Evolutionary conservation across 768 basidiomycete genomes (phyloP).

Genomic region (Guyanaporus albipodus): DNA sequence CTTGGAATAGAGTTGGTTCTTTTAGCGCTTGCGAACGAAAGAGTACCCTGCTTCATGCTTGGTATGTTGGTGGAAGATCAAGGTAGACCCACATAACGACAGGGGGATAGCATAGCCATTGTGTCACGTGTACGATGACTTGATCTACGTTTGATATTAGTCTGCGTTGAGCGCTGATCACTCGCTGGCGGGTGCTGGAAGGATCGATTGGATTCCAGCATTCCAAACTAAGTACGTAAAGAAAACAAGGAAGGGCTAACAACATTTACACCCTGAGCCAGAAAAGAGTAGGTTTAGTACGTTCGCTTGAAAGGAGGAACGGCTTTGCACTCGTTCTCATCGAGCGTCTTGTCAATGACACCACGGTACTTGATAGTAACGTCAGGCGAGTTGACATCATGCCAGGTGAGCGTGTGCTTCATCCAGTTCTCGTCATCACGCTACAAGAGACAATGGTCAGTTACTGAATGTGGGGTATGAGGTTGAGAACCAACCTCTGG

Average conservation of each 20-base stretch:
- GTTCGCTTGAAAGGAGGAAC: slow-evolving; percentile 98
- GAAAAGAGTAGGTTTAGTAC: no score
- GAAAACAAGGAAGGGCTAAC: slow-evolving; percentile 1
- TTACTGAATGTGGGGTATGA: neutral
- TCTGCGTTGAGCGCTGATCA: neutral
- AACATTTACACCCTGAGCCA: no score
- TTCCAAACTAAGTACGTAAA: slow-evolving; percentile 6
- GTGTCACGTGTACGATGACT: no score
- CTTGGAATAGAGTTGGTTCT: slow-evolving; percentile 33
- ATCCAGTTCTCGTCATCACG: slow-evolving; percentile 94
- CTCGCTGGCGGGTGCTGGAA: neutral
- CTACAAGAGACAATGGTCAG: slow-evolving; percentile 32
- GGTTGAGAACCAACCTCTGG: slow-evolving; percentile 61
- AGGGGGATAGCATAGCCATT: slow-evolving; percentile 16
- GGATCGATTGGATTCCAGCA: slow-evolving; percentile 11
- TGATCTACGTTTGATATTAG: no score
- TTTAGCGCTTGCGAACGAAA: slow-evolving; percentile 45
- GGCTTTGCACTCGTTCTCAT: slow-evolving; percentile 94
- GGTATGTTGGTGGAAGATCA: slow-evolving; percentile 2
- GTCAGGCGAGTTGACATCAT: slow-evolving; percentile 66
- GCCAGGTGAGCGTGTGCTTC: slow-evolving; percentile 96
- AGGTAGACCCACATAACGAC: slow-evolving; percentile 7
- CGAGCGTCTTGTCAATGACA: slow-evolving; percentile 83
- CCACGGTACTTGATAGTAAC: slow-evolving; percentile 87
- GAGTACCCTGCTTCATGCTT: slow-evolving; percentile 41